phyloP scores from a whole-genome alignment of 495 filamentous ascomycete species.

The Xylaria scruposa region DNA sequence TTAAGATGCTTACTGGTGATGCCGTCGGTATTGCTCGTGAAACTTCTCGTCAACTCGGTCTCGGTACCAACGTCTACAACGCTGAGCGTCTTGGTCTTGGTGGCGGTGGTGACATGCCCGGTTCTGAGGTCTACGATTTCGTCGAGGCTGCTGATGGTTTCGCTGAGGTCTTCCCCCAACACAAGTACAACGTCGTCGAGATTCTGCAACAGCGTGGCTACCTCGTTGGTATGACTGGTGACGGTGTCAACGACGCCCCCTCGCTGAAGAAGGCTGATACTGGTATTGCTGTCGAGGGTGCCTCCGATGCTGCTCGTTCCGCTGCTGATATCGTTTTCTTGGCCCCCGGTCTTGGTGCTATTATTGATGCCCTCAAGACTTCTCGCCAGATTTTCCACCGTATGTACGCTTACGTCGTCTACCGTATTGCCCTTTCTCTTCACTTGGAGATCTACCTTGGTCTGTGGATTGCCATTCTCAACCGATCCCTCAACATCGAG shows the following conservation, averaged over 20 bases:
- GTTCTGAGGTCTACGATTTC: constrained; percentile 92
- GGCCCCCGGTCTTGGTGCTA: constrained; percentile 87
- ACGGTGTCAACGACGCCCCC: constrained; percentile 96
- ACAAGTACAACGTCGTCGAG: constrained; percentile 97
- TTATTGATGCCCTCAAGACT: constrained; percentile 92
- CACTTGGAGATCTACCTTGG: constrained; percentile 90
- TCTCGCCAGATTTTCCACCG: constrained; percentile 96
- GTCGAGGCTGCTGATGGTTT: constrained; percentile 95
- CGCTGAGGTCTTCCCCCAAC: constrained; percentile 95
- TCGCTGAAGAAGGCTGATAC: constrained; percentile 96
- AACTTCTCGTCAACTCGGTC: constrained; percentile 86
- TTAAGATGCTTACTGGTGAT: constrained; percentile 98
- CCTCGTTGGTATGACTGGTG: constrained; percentile 97
- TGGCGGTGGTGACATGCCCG: constrained; percentile 88
- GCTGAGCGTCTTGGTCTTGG: constrained; percentile 83
- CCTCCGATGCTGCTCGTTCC: constrained; percentile 89
- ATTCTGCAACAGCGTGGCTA: constrained; percentile 97
- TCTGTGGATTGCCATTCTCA: constrained; percentile 86
- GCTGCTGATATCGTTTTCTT: constrained; percentile 95
- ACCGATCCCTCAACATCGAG: constrained; percentile 82
- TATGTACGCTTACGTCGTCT: constrained; percentile 96
- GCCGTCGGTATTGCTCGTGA: constrained; percentile 92
- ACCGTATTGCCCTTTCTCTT: constrained; percentile 91
- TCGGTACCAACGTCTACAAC: constrained; percentile 94
- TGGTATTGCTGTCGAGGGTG: constrained; percentile 92